Evolutionary conservation across 176 grass and related monocot genomes (phyloP), one percentile per base, ranked within the genome.

Genomic region (Pontederia paniculata): DNA sequence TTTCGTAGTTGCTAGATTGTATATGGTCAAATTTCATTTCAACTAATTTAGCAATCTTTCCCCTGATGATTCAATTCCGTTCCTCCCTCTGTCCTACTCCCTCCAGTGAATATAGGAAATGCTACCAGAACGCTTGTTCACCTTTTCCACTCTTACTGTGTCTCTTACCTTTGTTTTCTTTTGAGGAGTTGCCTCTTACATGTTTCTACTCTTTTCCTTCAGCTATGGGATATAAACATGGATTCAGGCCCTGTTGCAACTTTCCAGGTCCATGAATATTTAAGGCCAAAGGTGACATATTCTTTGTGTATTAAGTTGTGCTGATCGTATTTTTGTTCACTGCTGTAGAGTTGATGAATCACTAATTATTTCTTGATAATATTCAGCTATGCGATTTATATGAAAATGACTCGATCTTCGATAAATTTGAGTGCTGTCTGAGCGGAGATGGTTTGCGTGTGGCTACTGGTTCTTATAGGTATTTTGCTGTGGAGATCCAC

Each of bases 221-320:
- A 93, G 88, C 71, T 93, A 70, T 93, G 88, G 88, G 88, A 93
- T 80, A 60, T 93, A 77, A 86, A 83, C 67, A 93, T 93, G 88
- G 83, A 93, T 86, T 93, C 83, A 18, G 76, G 83, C 15, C 88
- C 88, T 67, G 79, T 93, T 45, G 65, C 88, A 71, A 93, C 78
- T 52, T 93, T 93, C 66, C 79, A 86, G 71, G 88, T 93, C 65
- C 88, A 93, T 63, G 88, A 93, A 76, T 82, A 83, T 79, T 83
- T 93, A 65, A 86, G 88, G 73, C 88, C 88, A 52, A 83, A 71
- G 88, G 88, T 93, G 68, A 83, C 60, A 19, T 69, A n/a, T 55
- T 67, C 28, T 73, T 8, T 51, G 51, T 23, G 61, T 48, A 70
- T 53, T 55, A 68, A 65, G 45, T 23, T 21, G 47, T 63, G 6